phyloP scores from a whole-genome alignment of 768 basidiomycete species.

The Panaeolus papilionaceus region DNA sequence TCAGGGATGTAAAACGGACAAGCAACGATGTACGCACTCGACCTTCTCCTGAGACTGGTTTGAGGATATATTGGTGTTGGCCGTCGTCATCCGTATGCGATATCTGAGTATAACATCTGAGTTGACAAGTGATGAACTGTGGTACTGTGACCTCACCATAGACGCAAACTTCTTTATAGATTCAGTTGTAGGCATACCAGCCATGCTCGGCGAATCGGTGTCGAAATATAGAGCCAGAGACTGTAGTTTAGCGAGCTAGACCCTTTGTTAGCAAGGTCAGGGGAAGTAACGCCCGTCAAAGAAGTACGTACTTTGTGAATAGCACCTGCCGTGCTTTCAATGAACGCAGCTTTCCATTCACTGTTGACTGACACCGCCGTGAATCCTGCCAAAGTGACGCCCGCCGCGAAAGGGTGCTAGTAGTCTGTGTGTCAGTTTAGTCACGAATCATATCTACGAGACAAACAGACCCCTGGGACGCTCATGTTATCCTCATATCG shows the following conservation, averaged over 20 bases:
- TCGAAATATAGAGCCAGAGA: constrained; percentile 95
- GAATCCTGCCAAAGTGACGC: constrained; percentile 87
- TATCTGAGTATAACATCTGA: constrained; percentile 39
- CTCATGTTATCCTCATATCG: constrained; percentile 96
- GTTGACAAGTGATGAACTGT: not conserved
- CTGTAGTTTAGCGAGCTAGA: constrained; percentile 81
- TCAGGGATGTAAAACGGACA: constrained; percentile 12
- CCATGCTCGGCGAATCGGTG: constrained; percentile 85
- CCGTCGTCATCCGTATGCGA: constrained; percentile 52
- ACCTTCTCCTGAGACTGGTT: constrained; percentile 95
- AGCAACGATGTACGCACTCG: constrained; percentile 55
- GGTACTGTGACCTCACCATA: constrained; percentile 55
- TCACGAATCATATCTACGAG: constrained; percentile 12
- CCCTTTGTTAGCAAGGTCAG: constrained; percentile 17
- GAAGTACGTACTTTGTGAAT: constrained; percentile 78
- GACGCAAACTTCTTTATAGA: constrained; percentile 75
- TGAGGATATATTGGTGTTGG: constrained; percentile 91
- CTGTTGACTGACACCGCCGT: constrained; percentile 89
- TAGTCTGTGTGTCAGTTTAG: constrained; percentile 9
- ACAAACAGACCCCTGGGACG: constrained; percentile 80
- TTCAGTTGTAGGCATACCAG: constrained; percentile 67
- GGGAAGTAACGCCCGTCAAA: not conserved
- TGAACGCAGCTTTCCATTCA: constrained; percentile 89
- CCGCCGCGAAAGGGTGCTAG: constrained; percentile 94
- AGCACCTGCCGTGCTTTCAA: constrained; percentile 84